Evolutionary conservation across 805 yeast species (phyloP).

Genomic region (Barnettozyma sucrosica): DNA sequence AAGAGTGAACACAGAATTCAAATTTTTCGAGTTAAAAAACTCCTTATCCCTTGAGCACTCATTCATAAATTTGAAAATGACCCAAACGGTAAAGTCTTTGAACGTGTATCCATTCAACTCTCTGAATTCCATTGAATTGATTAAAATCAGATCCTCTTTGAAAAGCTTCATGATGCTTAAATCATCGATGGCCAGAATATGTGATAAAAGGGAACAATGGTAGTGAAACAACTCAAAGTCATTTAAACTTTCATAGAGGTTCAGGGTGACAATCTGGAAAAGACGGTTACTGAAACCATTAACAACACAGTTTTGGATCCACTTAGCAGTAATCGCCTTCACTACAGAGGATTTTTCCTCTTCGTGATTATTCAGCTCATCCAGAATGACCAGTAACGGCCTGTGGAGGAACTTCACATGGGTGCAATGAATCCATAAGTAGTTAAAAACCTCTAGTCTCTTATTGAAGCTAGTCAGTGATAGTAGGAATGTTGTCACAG

Average conservation of each 20-base stretch:
- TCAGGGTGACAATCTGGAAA: constrained; percentile 52
- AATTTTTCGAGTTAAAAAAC: constrained; percentile 31
- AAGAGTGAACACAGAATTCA: constrained; percentile 39
- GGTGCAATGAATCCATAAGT: constrained; percentile 71
- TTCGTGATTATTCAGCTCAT: constrained; percentile 45
- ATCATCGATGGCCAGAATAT: constrained; percentile 44
- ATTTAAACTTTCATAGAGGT: constrained; percentile 44
- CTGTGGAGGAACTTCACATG: constrained; percentile 44
- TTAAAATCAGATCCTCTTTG: constrained; percentile 52
- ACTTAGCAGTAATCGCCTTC: constrained; percentile 38
- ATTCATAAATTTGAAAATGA: constrained; percentile 42
- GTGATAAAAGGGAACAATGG: constrained; percentile 46
- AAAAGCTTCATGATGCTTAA: constrained; percentile 41
- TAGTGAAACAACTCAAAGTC: constrained; percentile 64
- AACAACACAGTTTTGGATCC: constrained; percentile 40
- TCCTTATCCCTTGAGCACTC: constrained; percentile 20
- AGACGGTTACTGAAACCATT: constrained; percentile 57
- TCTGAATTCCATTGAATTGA: constrained; percentile 42
- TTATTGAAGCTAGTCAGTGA: constrained; percentile 32
- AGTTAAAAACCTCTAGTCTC: constrained; percentile 50
- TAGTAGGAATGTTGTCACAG: constrained; percentile 51
- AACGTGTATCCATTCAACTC: constrained; percentile 50
- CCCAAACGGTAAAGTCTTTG: constrained; percentile 45
- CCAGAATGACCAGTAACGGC: constrained; percentile 65
- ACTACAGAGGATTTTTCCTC: constrained; percentile 16